These are phyloP conservation scores for Leucogyrophana mollusca DNA, from an alignment of 768 basidiomycete species.

Conservation along the genomic window DNA sequence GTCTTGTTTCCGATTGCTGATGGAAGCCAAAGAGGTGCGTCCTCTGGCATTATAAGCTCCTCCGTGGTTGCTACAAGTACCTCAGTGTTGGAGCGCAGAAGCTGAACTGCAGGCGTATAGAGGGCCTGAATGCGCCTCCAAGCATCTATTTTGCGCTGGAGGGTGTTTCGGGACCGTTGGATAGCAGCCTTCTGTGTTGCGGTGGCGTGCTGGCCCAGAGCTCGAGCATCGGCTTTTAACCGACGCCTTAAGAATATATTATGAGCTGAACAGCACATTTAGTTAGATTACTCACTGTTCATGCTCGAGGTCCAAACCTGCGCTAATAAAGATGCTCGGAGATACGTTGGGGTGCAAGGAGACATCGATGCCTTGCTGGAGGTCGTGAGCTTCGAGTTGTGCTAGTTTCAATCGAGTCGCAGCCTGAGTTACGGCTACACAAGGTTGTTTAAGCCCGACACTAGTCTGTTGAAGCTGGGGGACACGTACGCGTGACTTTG, in stretches of 20 bases:
- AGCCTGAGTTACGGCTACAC: constrained; percentile 9
- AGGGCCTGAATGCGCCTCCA: constrained; percentile 8
- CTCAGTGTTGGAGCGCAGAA: too few species aligned
- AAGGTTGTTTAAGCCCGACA: too few species aligned
- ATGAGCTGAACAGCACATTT: too few species aligned
- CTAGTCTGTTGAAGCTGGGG: too few species aligned
- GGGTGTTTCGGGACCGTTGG: background rate
- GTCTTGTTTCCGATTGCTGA: background rate
- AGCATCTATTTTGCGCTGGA: constrained; percentile 3
- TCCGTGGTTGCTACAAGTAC: background rate
- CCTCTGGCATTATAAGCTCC: background rate
- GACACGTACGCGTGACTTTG: constrained; percentile 8
- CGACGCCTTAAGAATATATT: background rate
- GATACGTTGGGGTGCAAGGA: constrained; percentile 2
- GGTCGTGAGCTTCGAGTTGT: constrained; percentile 16
- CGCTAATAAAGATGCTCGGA: background rate
- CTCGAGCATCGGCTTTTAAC: background rate
- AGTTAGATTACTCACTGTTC: constrained; percentile 1
- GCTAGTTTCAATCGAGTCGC: constrained; percentile 18
- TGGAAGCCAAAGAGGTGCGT: background rate
- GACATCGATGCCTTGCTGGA: background rate
- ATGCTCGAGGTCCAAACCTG: background rate
- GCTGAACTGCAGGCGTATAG: constrained; percentile 1
- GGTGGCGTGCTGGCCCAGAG: background rate
- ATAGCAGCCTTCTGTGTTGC: background rate